Percentiles rank a stretch among this genome's conserved stretches.
Evolutionary conservation across 495 filamentous ascomycete genomes (phyloP).

Genomic region (Lasiosphaeris hirsuta): DNA sequence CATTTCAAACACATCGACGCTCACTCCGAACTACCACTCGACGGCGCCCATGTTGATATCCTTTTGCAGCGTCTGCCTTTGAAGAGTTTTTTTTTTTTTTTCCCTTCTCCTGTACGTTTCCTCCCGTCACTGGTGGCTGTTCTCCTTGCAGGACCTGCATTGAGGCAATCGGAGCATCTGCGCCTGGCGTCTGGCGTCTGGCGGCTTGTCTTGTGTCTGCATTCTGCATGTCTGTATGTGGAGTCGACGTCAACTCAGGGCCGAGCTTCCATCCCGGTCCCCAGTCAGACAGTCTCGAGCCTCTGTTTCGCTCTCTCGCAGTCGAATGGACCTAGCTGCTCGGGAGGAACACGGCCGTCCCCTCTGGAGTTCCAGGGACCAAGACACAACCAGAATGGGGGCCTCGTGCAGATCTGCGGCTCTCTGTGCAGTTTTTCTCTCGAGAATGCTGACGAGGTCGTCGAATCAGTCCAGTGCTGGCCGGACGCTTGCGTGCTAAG

Average conservation of each 20-base stretch:
- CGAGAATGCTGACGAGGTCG: constrained; percentile 4
- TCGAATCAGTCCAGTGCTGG: constrained; percentile 1
- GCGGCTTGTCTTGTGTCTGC: constrained; percentile 4
- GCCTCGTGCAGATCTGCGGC: constrained; percentile 10
- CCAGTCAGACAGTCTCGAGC: background rate
- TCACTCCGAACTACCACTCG: constrained; percentile 26
- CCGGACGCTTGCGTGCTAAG: background rate
- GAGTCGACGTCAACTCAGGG: background rate
- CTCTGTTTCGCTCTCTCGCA: background rate
- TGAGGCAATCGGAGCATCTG: background rate
- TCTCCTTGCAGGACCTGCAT: constrained; percentile 15
- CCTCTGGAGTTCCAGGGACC: background rate
- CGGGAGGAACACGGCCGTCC: constrained; percentile 7
- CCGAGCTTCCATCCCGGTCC: constrained; percentile 6
- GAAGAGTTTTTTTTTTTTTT: constrained; percentile 17
- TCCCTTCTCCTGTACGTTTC: constrained; percentile 8
- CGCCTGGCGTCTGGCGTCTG: background rate
- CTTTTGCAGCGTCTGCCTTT: constrained; percentile 22
- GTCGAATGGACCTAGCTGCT: background rate
- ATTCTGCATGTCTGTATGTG: constrained; percentile 5
- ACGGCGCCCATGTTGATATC: constrained; percentile 19
- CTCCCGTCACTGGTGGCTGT: constrained; percentile 3
- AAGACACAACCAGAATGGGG: constrained; percentile 7
- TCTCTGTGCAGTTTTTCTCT: background rate
- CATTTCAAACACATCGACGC: constrained; percentile 6